Evolutionary conservation across 1,139 yeast genomes (phyloP), one percentile per base, ranked within the genome.

Genomic region (Meyerozyma sp.): DNA sequence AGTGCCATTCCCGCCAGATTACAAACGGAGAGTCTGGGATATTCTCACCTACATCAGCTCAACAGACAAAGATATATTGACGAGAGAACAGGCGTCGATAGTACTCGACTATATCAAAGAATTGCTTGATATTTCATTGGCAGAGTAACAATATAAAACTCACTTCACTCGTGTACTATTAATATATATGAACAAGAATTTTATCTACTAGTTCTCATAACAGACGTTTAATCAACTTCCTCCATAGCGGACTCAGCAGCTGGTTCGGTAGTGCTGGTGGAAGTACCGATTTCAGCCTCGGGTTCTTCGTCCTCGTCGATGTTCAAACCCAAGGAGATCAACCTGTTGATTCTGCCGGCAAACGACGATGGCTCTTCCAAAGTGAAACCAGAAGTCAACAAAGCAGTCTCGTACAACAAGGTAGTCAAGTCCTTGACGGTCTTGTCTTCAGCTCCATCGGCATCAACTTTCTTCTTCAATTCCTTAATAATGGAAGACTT

Each of bases 371-470:
- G 98, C 75, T 93, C 99, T 62, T 93, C 98, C 66, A 93, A 82
- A 55, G 97, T 76, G 93, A 93, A 93, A 74, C 99, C 99, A 56
- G 98, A 94, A 47, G 98, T 93, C 70, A 93, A 82, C 70, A 93
- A 79, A 49, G 99, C 98, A 61, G 99, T 93, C 75, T 93, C 99
- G 75, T 82, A 93, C 70, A 94, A 79, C 70, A 93, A 81, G 58
- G 95, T 88, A 57, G 98, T 93, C 74, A 93, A 82, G 73, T 94
- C 97, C 82, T 89, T 90, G 63, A 94, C 98, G 54, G 97, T 91
- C 79, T 95, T 87, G 79, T 94, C 98, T 74, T 89, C 95, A 55
- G 94, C 90, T 73, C 98, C 98, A 60, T 89, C 95, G 55, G 88
- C 84, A 61, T 90, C 98, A 65, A 93, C 97, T 83, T 93, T 93